A percentile compares a stretch with the other conserved stretches of the same genome.
phyloP scores from a whole-genome alignment of 129 eudicot genomes.

The Glebionis coronaria region DNA sequence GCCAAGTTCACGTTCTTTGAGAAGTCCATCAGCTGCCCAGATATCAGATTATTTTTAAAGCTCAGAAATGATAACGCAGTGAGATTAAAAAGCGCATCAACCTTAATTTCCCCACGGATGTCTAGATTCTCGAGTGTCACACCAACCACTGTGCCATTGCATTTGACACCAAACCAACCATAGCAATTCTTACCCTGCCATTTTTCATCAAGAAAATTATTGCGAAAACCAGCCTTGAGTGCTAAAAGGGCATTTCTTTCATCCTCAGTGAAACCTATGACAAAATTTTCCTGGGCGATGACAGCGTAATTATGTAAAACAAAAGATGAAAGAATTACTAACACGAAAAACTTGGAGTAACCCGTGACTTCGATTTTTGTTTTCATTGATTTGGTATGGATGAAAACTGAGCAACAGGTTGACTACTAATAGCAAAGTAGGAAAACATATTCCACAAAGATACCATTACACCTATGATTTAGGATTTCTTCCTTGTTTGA shows the following conservation, averaged over 20 bases:
- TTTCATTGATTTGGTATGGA: slow-evolving; percentile 9
- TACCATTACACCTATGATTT: slow-evolving; percentile 23
- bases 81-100: slow-evolving; percentile 42
- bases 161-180: slow-evolving; percentile 47
- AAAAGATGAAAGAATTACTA: slow-evolving; percentile 13
- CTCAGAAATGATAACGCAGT: slow-evolving; percentile 38
- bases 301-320: slow-evolving; percentile 9
- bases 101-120: slow-evolving; percentile 41
- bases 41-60: slow-evolving; percentile 50
- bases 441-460: slow-evolving; percentile 29
- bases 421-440: slow-evolving; percentile 24
- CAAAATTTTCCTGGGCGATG: slow-evolving; percentile 13
- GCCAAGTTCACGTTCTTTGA: slow-evolving; percentile 33
- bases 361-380: slow-evolving; percentile 24
- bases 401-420: not conserved
- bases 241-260: slow-evolving; percentile 53
- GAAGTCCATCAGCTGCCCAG: slow-evolving; percentile 59
- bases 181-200: slow-evolving; percentile 51
- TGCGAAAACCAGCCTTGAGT: slow-evolving; percentile 38
- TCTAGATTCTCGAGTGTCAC: slow-evolving; percentile 42
- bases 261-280: slow-evolving; percentile 31
- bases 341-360: slow-evolving; percentile 20
- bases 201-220: slow-evolving; percentile 31
- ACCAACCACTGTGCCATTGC: slow-evolving; percentile 45
- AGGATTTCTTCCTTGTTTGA: slow-evolving; percentile 22